phyloP scores from a whole-genome alignment of 169 alveolate species.

The Cryptosporidium bovis region DNA sequence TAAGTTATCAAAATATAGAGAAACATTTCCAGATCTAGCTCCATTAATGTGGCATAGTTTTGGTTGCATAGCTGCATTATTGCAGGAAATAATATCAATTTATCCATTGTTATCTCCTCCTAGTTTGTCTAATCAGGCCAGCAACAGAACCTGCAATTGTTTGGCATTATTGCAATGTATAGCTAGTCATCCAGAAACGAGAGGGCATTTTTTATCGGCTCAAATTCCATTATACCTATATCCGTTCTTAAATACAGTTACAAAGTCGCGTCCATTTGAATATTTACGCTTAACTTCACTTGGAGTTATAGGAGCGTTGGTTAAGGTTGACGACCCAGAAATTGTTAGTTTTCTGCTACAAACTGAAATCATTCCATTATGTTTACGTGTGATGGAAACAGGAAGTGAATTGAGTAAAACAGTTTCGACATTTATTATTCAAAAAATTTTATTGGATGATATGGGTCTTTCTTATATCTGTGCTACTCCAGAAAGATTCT shows the following conservation, averaged over 20 bases:
- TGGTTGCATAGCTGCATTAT: conserved; percentile 96
- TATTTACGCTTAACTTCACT: conserved; percentile 96
- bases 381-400: conserved; percentile 98
- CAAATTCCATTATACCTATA: conserved; percentile 97
- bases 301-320: conserved; percentile 99
- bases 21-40: conserved; percentile 94
- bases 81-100: conserved; percentile 92
- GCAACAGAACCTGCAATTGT: conserved; percentile 97
- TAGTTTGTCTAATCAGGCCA: conserved; percentile 89
- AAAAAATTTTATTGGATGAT: conserved; percentile 96
- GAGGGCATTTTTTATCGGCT: conserved; percentile 94
- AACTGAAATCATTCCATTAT: conserved; percentile 97
- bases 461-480: conserved; percentile 95
- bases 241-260: conserved; percentile 97
- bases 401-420: conserved; percentile 98
- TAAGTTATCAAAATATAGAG: conserved; percentile 93
- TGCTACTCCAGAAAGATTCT: conserved; percentile 97
- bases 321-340: conserved; percentile 97
- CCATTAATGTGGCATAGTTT: conserved; percentile 97
- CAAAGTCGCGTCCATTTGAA: conserved; percentile 96
- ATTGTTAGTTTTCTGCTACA: conserved; percentile 95
- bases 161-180: conserved; percentile 98
- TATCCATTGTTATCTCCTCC: conserved; percentile 93
- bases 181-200: conserved; percentile 98
- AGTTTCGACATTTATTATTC: conserved; percentile 98